Base-by-base conservation (phyloP, 768 basidiomycete species). In the Tremella fuciformis region DNA sequence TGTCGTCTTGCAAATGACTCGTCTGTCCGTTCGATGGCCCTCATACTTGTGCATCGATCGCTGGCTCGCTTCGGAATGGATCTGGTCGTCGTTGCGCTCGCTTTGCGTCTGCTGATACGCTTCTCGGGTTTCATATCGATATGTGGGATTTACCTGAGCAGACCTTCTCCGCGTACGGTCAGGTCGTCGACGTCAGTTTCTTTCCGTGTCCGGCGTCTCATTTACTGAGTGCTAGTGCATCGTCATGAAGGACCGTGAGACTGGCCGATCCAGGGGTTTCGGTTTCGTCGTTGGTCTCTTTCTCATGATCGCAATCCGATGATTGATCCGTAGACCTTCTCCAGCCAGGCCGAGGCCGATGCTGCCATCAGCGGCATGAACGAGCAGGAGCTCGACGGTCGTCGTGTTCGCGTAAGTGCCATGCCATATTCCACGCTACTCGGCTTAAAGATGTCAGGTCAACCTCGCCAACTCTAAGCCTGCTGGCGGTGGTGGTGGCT, bases 191-290 rank as follows among this genome's bases (percentile, higher is more conserved):
- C 85, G 93, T 97, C 82, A 83, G 93, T 86, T 78, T 55, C 13
- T 22, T 78, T 79, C 74, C 39, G 38, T 24, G 11, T 46, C 22
- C 42, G 55, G 58, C 50, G 18, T 55, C 40, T 60, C 60, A 59
- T 53, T 34, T 56, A 50, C 49, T 53, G 38, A 51, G 18, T 48
- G 48, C 26, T 63, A 96, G 91, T 88, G 88, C 69, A 91, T 94
- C 80, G 91, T 94, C 78, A 94, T 94, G 92, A 88, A 90, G 81
- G 93, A 98, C 81, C 90, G 92, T 76, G 94, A 96, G 76, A 97
- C 94, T 66, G 89, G 90, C 60, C 90, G 93, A 75, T 94, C 91
- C 64, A 88, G 93, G 76, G 93, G 93, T 74, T 97, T 97, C 78
- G 93, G 93, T 63, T 97, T 97, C 80, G 92, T 97, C 62, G 92